phyloP scores from a whole-genome alignment of 1,284 basidiomycete species.

The Ganoderma sinense region DNA sequence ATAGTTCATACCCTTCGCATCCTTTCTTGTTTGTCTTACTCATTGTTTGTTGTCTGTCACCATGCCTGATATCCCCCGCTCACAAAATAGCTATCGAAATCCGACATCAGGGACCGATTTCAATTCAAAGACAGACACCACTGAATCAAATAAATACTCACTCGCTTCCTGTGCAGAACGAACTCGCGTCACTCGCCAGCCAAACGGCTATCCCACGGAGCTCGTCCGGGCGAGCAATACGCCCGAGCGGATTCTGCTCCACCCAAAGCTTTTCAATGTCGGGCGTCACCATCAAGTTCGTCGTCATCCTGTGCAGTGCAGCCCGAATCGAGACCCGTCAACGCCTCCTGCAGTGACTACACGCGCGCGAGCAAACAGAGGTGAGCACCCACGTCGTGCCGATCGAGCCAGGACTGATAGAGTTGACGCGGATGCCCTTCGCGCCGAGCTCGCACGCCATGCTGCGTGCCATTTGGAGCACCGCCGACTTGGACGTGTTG shows the following conservation, averaged over 20 bases:
- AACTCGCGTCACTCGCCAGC: constrained; percentile 81
- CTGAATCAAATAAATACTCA: constrained; percentile 46
- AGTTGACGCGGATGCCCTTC: constrained; percentile 77
- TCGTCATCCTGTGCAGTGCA: constrained; percentile 66
- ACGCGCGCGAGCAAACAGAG: too few species aligned
- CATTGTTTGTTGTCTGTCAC: too few species aligned
- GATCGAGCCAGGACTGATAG: constrained; percentile 76
- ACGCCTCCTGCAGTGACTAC: constrained; percentile 38
- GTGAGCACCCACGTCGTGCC: constrained; percentile 66
- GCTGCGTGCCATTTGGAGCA: constrained; percentile 83
- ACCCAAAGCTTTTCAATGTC: constrained; percentile 39
- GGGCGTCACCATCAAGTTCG: constrained; percentile 69
- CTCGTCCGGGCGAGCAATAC: constrained; percentile 81
- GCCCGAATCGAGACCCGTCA: too few species aligned
- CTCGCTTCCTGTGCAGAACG: constrained; percentile 81
- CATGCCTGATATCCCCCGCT: constrained; percentile 60
- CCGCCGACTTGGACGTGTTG: constrained; percentile 82
- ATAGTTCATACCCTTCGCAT: too few species aligned
- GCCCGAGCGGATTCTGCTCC: constrained; percentile 71
- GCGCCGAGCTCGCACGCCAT: constrained; percentile 84
- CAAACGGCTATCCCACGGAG: constrained; percentile 77
- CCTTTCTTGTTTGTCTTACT: too few species aligned
- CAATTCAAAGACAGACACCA: background rate
- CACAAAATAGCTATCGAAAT: constrained; percentile 65
- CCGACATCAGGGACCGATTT: background rate